Conservation (phyloP, 2,329 filamentous ascomycete species). For the Pseudogymnoascus sp. region DNA sequence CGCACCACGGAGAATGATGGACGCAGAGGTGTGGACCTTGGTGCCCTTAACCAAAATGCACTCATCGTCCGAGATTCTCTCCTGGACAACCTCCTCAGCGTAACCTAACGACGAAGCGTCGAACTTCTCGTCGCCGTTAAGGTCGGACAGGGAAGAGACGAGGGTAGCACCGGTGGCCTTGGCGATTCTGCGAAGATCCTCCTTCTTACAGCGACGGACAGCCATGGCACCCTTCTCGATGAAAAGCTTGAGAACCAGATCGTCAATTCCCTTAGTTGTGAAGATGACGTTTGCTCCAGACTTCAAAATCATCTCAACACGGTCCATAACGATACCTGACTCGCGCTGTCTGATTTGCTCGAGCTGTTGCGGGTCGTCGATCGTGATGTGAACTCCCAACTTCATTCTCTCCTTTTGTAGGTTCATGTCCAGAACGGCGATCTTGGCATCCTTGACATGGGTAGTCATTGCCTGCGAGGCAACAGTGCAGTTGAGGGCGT, state of each 20-base stretch:
- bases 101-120: conserved; percentile 82
- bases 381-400: conserved; percentile 94
- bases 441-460: conserved; percentile 85
- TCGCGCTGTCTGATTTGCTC: conserved; percentile 95
- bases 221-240: conserved; percentile 94
- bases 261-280: conserved; percentile 98
- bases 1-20: conserved; percentile 87
- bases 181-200: conserved; percentile 90
- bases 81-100: conserved; percentile 94
- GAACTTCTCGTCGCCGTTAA: conserved; percentile 96
- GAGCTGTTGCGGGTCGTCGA: conserved; percentile 93
- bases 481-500: conserved; percentile 96
- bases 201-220: conserved; percentile 95
- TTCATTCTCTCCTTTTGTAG: conserved; percentile 99
- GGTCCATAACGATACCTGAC: conserved; percentile 84
- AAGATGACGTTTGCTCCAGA: conserved; percentile 92
- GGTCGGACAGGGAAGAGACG: conserved; percentile 85
- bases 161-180: conserved; percentile 92
- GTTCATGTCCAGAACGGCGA: conserved; percentile 96
- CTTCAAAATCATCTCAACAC: conserved; percentile 96
- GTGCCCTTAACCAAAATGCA: conserved; percentile 96
- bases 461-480: conserved; percentile 98
- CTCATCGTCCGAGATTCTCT: conserved; percentile 97
- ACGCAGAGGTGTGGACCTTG: conserved; percentile 88
- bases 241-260: conserved; percentile 89